Base-by-base conservation (phyloP, 2,329 filamentous ascomycete species). In the Beauveria medogensis region DNA sequence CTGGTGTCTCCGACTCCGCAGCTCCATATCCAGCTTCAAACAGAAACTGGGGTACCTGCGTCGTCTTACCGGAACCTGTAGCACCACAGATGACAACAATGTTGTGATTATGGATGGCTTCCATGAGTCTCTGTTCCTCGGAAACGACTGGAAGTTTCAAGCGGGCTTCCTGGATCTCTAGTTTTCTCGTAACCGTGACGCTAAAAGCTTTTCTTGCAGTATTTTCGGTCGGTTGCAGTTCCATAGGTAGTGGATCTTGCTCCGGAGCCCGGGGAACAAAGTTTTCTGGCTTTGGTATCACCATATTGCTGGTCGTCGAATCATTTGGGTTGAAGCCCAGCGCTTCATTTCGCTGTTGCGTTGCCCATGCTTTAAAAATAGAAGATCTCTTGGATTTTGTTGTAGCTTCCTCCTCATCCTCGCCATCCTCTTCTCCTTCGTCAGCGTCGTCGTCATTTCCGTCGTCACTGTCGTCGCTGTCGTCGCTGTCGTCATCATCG, bases 101-200 rank as follows among this genome's bases (percentile, higher is more conserved):
- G 57, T 93, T 84, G 71, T 97, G 89, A 70, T 93, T 93, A 73
- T 97, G 89, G 54, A 99, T 91, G 1, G 92, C 92, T 74, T 99
- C 94, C 92, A 99, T 97, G 34, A 99, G 92, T 69, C 89, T 92
- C 71, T 99, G 94, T 73, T 99, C 94, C 72, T 97, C 92, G 2
- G 90, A 90, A 2, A 97, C 91, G 1, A 99, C 90, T 0, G 94
- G 94, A 18, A 99, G 80, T 60, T 89, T 85, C 52, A 95, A 73
- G 14, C 94, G 86, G 12, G 87, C 84, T 53, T 87, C 83, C 71
- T 97, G 91, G 24, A 97, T 89, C 20, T 89, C 87, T 5, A 86
- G 76, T 0, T 83, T 77, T 61, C 94, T 84, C 44, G 83, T 77
- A 2, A 97, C 86, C 1, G 83, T 73, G 1, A 97, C 87, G 63